phyloP scores from a whole-genome alignment of 495 filamentous ascomycete species.

The Rostrohypoxylon terebratum region DNA sequence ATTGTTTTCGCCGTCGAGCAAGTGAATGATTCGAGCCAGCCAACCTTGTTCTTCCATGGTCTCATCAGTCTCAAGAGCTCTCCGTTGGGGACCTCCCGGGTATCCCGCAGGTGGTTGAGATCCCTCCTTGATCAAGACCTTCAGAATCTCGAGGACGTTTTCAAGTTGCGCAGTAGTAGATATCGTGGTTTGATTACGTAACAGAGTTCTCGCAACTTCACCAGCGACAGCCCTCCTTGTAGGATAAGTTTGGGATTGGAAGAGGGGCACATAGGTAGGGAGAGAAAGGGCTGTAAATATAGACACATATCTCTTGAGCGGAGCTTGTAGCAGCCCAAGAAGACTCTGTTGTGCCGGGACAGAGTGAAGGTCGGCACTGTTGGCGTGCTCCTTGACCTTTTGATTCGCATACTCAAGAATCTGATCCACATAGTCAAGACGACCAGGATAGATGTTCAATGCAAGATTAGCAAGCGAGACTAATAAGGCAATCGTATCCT shows the following conservation, averaged over 20 bases:
- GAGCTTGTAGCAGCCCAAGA: constrained; percentile 85
- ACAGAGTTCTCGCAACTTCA: constrained; percentile 80
- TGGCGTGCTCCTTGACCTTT: constrained; percentile 89
- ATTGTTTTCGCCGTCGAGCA: constrained; percentile 84
- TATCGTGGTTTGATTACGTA: constrained; percentile 83
- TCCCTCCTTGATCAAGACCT: constrained; percentile 93
- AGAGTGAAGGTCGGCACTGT: constrained; percentile 94
- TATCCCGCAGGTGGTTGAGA: constrained; percentile 86
- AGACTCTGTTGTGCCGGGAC: constrained; percentile 87
- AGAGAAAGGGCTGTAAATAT: constrained; percentile 93
- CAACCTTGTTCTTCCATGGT: constrained; percentile 98
- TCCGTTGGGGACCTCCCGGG: constrained; percentile 79
- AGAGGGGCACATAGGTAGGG: constrained; percentile 88
- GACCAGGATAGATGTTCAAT: constrained; percentile 92
- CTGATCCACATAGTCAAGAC: constrained; percentile 95
- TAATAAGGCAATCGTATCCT: constrained; percentile 91
- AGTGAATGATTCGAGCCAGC: constrained; percentile 90
- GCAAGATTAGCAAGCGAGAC: constrained; percentile 93
- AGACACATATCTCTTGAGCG: constrained; percentile 88
- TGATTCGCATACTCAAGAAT: constrained; percentile 87
- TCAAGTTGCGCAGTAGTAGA: constrained; percentile 82
- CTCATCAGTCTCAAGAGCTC: constrained; percentile 85
- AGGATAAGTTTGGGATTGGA: constrained; percentile 92
- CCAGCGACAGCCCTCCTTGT: constrained; percentile 91
- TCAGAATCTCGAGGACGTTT: constrained; percentile 85